These are phyloP conservation scores for Psidium friedrichsthalianum DNA, from an alignment of 345 rosid species.

Conservation along the genomic window DNA sequence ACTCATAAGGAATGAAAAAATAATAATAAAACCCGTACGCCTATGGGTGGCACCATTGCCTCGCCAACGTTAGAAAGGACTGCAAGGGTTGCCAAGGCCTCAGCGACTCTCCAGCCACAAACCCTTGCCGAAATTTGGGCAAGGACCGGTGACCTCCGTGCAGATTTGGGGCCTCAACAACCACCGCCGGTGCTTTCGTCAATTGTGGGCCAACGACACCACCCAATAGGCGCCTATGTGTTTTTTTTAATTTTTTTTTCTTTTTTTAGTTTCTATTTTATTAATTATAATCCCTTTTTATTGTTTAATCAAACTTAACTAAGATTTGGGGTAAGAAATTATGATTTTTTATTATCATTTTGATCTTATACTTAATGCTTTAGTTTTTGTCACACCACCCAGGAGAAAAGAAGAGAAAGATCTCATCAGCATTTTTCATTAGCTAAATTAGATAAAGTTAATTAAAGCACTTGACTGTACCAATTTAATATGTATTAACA, in stretches of 20 bases:
- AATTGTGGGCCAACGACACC: neutral
- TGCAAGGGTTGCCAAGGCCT: accelerated
- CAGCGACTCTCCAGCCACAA: accelerated
- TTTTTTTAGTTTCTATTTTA: neutral
- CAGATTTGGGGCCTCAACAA: neutral
- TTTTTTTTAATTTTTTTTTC: accelerated
- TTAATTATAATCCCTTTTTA: neutral
- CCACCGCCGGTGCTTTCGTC: neutral
- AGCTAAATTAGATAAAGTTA: neutral
- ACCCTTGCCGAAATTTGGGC: no score
- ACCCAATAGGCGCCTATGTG: neutral
- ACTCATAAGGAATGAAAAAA: no score
- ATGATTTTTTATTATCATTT: no score
- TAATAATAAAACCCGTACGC: no score
- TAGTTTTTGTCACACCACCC: no score
- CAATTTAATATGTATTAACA: no score
- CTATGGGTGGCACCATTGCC: no score
- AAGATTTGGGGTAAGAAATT: neutral
- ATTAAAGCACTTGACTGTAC: neutral
- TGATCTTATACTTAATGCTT: no score
- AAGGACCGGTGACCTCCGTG: neutral
- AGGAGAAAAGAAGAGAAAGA: no score
- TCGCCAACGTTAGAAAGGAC: neutral
- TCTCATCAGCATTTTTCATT: no score
- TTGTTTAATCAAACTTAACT: neutral